Conservation (phyloP, 306 rosid species). For the Crataegus laevigata region DNA sequence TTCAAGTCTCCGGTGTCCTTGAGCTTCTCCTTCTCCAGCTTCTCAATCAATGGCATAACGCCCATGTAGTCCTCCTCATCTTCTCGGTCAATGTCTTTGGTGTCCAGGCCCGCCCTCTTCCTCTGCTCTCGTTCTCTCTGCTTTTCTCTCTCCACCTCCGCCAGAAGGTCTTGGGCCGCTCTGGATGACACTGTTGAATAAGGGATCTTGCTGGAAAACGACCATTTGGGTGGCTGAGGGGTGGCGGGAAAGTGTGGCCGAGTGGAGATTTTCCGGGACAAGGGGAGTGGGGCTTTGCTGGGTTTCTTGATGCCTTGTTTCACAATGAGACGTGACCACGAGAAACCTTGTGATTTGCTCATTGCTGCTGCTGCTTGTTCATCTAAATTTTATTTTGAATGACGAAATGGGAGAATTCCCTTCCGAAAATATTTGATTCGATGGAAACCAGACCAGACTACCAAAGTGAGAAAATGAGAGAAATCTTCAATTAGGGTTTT, state of each 20-base stretch:
- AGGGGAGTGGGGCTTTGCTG: slow-evolving; percentile 10
- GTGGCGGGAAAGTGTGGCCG: slow-evolving; percentile 11
- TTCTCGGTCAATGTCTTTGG: slow-evolving; percentile 58
- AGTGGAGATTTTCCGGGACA: slow-evolving; percentile 16
- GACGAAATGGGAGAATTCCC: neutral
- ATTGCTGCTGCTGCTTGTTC: slow-evolving; percentile 4
- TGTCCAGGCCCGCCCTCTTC: slow-evolving; percentile 45
- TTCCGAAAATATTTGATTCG: neutral
- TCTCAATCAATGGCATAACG: slow-evolving; percentile 54
- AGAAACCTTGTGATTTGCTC: slow-evolving; percentile 29
- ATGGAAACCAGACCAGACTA: neutral
- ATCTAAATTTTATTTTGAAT: neutral
- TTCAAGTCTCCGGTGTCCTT: slow-evolving; percentile 28
- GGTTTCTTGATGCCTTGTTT: slow-evolving; percentile 30
- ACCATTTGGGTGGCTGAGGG: slow-evolving; percentile 3
- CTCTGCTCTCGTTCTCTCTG: slow-evolving; percentile 52
- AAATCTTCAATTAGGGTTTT: neutral
- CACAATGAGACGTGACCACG: slow-evolving; percentile 38
- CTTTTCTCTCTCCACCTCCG: slow-evolving; percentile 58
- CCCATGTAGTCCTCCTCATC: slow-evolving; percentile 59
- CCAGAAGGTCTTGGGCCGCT: slow-evolving; percentile 43
- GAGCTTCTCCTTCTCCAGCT: slow-evolving; percentile 46
- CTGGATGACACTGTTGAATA: slow-evolving; percentile 38
- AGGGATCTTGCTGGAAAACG: slow-evolving; percentile 8
- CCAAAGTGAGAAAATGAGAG: neutral